phyloP scores from a whole-genome alignment of 2,329 filamentous ascomycete species.

The Neoascochyta sp. region DNA sequence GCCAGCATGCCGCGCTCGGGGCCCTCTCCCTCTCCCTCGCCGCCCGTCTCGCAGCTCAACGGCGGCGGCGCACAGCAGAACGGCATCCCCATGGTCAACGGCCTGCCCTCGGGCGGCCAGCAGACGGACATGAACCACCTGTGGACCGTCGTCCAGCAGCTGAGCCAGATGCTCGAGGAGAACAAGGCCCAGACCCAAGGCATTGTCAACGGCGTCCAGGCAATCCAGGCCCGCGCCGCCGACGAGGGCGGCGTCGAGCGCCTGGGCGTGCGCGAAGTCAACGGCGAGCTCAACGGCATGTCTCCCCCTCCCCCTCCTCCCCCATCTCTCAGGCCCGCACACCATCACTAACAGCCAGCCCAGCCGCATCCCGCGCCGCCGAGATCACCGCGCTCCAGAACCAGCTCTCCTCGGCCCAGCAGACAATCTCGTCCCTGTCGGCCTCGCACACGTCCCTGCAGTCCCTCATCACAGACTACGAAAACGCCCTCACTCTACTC shows the following conservation, averaged over 20 bases:
- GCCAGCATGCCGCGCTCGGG: slow-evolving; percentile 28
- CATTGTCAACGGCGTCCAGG: slow-evolving; percentile 39
- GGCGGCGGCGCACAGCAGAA: slow-evolving; percentile 28
- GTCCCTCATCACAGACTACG: slow-evolving; percentile 40
- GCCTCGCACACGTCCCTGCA: slow-evolving; percentile 25
- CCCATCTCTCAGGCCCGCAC: neutral
- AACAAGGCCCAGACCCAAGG: slow-evolving; percentile 39
- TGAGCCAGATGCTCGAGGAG: slow-evolving; percentile 39
- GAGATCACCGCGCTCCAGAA: slow-evolving; percentile 31
- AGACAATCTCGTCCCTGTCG: slow-evolving; percentile 22
- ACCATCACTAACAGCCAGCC: slow-evolving; percentile 5
- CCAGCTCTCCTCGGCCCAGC: slow-evolving; percentile 30
- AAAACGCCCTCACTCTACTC: slow-evolving; percentile 39
- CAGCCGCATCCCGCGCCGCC: slow-evolving; percentile 30
- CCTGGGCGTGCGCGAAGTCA: slow-evolving; percentile 26
- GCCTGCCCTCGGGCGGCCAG: slow-evolving; percentile 38
- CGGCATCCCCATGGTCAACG: slow-evolving; percentile 39
- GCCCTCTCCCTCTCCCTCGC: slow-evolving; percentile 32
- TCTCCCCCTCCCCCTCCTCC: slow-evolving; percentile 1
- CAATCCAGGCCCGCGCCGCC: slow-evolving; percentile 34
- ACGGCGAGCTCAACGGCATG: slow-evolving; percentile 36
- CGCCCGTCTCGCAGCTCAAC: slow-evolving; percentile 27
- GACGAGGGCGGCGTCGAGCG: slow-evolving; percentile 31
- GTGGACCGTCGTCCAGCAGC: slow-evolving; percentile 41
- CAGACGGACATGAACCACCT: slow-evolving; percentile 45